Percentiles rank a stretch among this genome's conserved stretches.
phyloP scores from a whole-genome alignment of 768 basidiomycete genomes.

The Pulveroboletus sp. region DNA sequence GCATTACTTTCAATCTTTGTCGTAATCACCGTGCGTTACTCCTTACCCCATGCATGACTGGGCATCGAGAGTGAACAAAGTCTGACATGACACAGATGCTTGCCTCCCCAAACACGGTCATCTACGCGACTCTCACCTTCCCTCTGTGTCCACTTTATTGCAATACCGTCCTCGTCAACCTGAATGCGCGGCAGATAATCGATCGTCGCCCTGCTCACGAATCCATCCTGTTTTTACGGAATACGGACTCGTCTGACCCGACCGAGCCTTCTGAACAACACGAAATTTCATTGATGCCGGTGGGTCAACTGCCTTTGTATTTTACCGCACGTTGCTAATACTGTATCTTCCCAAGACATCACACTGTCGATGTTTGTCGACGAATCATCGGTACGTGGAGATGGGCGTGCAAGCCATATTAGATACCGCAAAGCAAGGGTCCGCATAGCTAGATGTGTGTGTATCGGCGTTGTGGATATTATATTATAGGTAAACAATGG shows the following conservation, averaged over 20 bases:
- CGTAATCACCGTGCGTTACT: conserved; percentile 10
- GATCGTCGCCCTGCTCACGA: background rate
- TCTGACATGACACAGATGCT: conserved; percentile 7
- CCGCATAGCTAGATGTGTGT: background rate
- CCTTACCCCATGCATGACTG: background rate
- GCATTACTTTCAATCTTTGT: conserved; percentile 11
- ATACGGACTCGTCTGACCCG: background rate
- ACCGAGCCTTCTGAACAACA: background rate
- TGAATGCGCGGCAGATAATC: conserved; percentile 26
- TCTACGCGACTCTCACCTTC: conserved; percentile 24
- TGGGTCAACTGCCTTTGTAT: background rate
- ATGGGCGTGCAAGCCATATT: conserved; percentile 10
- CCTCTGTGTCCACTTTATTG: conserved; percentile 30
- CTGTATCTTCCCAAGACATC: background rate
- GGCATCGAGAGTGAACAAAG: background rate
- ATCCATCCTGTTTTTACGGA: conserved; percentile 5
- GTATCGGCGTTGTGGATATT: background rate
- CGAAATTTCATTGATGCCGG: conserved; percentile 1
- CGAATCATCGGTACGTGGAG: background rate
- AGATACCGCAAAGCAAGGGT: background rate
- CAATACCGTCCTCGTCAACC: conserved; percentile 29
- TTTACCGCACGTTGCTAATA: background rate
- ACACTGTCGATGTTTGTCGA: background rate
- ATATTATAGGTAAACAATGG: no score
- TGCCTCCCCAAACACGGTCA: conserved; percentile 8